These are phyloP conservation scores for Debaryomycetaceae sp. DNA, from an alignment of 1,139 yeast genomes.

Conservation along the genomic window DNA sequence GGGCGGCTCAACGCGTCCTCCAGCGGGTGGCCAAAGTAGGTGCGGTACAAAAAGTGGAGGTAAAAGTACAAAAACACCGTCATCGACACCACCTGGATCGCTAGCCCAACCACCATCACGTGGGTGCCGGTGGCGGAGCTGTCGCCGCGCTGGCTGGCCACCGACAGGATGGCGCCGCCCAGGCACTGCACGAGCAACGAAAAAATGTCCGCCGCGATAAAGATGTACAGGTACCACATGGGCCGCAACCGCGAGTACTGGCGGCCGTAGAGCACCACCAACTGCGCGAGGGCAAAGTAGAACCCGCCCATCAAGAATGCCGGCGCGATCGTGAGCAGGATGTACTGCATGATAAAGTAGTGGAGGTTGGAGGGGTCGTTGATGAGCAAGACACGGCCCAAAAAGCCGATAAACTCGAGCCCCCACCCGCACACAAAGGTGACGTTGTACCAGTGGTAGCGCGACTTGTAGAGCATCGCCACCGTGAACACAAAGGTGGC, in stretches of 20 bases:
- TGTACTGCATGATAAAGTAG: conserved; percentile 60
- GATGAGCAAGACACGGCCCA: conserved; percentile 50
- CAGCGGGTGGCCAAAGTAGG: conserved; percentile 28
- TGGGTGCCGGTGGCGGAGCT: conserved; percentile 56
- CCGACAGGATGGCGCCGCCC: conserved; percentile 78
- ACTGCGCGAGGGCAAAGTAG: conserved; percentile 70
- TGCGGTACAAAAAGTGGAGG: conserved; percentile 46
- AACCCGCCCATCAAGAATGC: conserved; percentile 88
- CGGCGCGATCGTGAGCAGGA: conserved; percentile 75
- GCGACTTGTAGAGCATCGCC: conserved; percentile 30
- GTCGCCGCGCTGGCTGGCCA: conserved; percentile 35
- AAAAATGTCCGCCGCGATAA: conserved; percentile 61
- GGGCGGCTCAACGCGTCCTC: conserved; percentile 17
- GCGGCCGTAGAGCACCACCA: conserved; percentile 66
- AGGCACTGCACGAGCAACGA: conserved; percentile 74
- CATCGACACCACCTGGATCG: conserved; percentile 75
- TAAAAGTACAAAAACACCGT: conserved; percentile 55
- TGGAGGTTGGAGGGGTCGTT: conserved; percentile 36
- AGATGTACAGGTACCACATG: conserved; percentile 67
- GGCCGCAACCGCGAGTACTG: conserved; percentile 63
- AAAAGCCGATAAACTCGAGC: conserved; percentile 68
- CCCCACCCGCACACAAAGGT: conserved; percentile 58
- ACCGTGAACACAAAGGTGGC: conserved; percentile 16
- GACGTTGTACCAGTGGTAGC: conserved; percentile 72
- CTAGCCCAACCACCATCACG: conserved; percentile 79